These are phyloP conservation scores for Sordariomycetes sp. DNA, from an alignment of 2,329 filamentous ascomycete species.

Conservation along the genomic window DNA sequence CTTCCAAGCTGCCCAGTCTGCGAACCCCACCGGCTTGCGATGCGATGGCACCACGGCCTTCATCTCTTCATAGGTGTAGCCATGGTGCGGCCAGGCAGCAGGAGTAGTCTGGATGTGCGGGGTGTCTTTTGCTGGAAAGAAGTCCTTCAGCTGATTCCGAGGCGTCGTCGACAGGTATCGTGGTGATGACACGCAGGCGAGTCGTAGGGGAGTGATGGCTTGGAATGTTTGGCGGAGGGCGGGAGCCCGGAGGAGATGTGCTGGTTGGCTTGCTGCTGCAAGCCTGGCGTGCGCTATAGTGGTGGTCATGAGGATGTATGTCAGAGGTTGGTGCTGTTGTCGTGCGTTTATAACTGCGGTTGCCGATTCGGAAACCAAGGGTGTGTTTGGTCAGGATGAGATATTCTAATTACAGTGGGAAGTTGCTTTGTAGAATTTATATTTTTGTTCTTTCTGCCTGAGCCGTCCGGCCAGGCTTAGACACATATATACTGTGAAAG, in stretches of 20 bases:
- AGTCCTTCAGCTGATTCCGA: slow-evolving; percentile 37
- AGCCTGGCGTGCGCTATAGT: slow-evolving; percentile 12
- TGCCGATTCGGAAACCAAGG: too few species aligned
- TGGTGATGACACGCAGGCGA: too few species aligned
- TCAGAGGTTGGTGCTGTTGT: too few species aligned
- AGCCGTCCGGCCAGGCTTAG: too few species aligned
- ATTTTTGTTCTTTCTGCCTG: too few species aligned
- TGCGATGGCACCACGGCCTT: slow-evolving; percentile 64
- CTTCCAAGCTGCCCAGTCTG: slow-evolving; percentile 71
- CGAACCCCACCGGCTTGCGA: slow-evolving; percentile 59
- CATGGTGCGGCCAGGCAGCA: slow-evolving; percentile 61
- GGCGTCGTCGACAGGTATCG: slow-evolving; percentile 42
- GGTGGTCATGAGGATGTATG: slow-evolving; percentile 20
- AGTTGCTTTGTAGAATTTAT: too few species aligned
- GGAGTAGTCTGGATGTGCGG: slow-evolving; percentile 52
- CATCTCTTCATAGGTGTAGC: slow-evolving; percentile 77
- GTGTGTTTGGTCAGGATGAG: too few species aligned
- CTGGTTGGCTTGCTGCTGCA: slow-evolving; percentile 14
- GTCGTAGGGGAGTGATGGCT: too few species aligned
- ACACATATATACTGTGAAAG: too few species aligned
- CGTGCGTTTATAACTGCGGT: too few species aligned
- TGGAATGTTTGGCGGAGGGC: slow-evolving; percentile 1
- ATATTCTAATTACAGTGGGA: too few species aligned
- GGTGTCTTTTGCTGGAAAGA: slow-evolving; percentile 55
- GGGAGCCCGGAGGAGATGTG: slow-evolving; percentile 9